Base-by-base conservation (phyloP, 257 asterid genomes). In the Voacanga thouarsii region DNA sequence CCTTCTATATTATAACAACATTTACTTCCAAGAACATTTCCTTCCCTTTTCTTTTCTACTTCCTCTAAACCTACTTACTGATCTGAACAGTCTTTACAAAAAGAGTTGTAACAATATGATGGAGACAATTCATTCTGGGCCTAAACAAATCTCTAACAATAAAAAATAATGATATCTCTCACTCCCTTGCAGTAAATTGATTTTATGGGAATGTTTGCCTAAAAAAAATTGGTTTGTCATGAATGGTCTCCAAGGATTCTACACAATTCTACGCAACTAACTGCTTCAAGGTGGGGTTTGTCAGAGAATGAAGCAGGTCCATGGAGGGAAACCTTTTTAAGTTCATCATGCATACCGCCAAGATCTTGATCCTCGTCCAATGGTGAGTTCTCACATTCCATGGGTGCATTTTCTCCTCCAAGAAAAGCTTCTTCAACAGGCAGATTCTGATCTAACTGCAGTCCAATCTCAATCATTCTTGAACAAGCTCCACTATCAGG, bases 331-430 rank as follows among this genome's bases (percentile, higher is more conserved):
- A 57, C 77, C 12, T 33, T 68, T 23, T 55, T 50, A 61, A 57
- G 72, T 50, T 82, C 84, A 71, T 75, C 45, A 30, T 57, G 49
- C 71, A 77, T 47, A 75, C 64, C 70, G 72, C 81, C 76, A 72
- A 84, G 73, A 60, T 71, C 83, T 71, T 76, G 80, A 59, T 75
- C 84, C 76, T 83, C 82, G 21, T 76, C 21, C 72, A 55, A 51
- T n/a, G 39, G 76, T 23, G 56, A 55, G 74, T 44, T 76, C 61
- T 83, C 78, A 24, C 64, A 21, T 41, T 74, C 82, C 59, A 67
- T 45, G 12, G 11, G 72, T 68, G 74, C 5, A 30, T 43, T 24
- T 77, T 75, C 82, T 76, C 66, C 69, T 47, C 56, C 87, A 0
- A n/a, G 37, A 80, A 60, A 15, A 76, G 78, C 78, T 81, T 83